Percentiles rank a stretch among this genome's conserved stretches.
These are phyloP conservation scores for Hansenula sp. DNA, from an alignment of 1,139 yeast species.

Conservation along the genomic window DNA sequence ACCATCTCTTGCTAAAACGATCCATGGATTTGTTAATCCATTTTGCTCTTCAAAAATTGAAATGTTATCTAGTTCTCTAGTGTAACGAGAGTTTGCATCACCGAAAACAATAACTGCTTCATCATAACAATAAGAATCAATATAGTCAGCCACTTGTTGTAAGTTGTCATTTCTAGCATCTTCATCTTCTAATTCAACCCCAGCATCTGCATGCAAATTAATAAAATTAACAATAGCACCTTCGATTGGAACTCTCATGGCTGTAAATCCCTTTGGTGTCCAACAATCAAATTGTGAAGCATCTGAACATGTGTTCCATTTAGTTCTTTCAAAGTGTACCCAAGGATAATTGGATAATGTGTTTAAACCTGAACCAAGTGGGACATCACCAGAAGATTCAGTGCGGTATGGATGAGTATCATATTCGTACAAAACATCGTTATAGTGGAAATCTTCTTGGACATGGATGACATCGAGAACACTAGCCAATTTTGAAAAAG, in stretches of 20 bases:
- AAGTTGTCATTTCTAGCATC: conserved; percentile 6
- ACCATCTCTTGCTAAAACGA: conserved; percentile 3
- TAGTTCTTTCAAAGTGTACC: conserved; percentile 6
- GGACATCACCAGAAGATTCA: conserved; percentile 7
- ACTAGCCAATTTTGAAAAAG: not conserved
- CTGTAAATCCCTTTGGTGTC: conserved; percentile 10
- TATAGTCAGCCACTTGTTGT: conserved; percentile 7
- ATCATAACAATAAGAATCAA: conserved; percentile 3
- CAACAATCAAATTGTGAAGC: conserved; percentile 7
- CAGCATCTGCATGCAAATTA: conserved; percentile 8
- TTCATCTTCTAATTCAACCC: conserved; percentile 6
- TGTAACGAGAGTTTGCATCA: conserved; percentile 7
- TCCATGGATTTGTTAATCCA: conserved; percentile 7
- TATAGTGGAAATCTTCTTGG: conserved; percentile 10
- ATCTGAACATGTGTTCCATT: conserved; percentile 7
- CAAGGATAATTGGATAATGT: conserved; percentile 8
- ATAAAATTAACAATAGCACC: conserved; percentile 8
- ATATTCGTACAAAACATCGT: conserved; percentile 6
- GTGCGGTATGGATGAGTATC: conserved; percentile 7
- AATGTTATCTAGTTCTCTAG: conserved; percentile 5
- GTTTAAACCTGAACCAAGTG: conserved; percentile 7
- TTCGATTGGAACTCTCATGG: conserved; percentile 4
- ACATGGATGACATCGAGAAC: conserved; percentile 7
- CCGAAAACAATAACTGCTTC: conserved; percentile 8
- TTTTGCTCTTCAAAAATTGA: conserved; percentile 2